phyloP scores from a whole-genome alignment of 163 green algal genomes.

The Trebouxia gelatinosa region DNA sequence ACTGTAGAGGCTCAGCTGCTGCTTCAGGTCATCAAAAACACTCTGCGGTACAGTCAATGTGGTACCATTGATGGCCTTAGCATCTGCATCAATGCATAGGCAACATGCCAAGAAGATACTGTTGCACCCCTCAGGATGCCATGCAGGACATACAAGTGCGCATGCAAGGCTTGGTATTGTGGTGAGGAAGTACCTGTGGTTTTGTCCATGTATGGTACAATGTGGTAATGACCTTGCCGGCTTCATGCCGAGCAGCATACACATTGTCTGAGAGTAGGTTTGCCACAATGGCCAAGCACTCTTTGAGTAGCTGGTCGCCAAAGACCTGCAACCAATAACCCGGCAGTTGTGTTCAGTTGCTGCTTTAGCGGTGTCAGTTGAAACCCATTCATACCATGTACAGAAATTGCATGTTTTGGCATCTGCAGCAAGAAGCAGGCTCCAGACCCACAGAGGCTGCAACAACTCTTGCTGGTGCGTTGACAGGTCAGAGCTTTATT shows the following conservation, averaged over 20 bases:
- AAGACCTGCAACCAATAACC: not conserved
- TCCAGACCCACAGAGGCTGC: too few species aligned
- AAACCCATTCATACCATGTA: not conserved
- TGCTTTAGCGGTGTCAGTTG: not conserved
- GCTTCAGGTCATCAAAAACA: conserved; percentile 23
- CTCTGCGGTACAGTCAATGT: conserved; percentile 17
- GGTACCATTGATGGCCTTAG: not conserved
- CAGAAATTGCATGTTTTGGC: not conserved
- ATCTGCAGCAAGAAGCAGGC: too few species aligned
- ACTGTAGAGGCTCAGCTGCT: conserved; percentile 15
- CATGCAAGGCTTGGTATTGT: not conserved
- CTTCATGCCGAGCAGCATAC: conserved; percentile 34
- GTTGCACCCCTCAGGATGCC: not conserved
- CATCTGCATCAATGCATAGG: not conserved
- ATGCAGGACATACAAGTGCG: not conserved
- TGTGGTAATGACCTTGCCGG: not conserved
- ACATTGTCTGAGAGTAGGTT: conserved; percentile 33
- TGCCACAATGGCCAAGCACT: not conserved
- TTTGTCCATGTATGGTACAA: conserved; percentile 25
- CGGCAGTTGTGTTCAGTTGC: not conserved
- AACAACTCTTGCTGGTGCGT: not conserved
- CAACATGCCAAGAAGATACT: not conserved
- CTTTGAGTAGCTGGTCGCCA: not conserved
- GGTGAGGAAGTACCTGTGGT: not conserved
- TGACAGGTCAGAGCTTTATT: not conserved